These are phyloP conservation scores for Trichoderma hamatum DNA, from an alignment of 2,329 filamentous ascomycete species.

Conservation along the genomic window DNA sequence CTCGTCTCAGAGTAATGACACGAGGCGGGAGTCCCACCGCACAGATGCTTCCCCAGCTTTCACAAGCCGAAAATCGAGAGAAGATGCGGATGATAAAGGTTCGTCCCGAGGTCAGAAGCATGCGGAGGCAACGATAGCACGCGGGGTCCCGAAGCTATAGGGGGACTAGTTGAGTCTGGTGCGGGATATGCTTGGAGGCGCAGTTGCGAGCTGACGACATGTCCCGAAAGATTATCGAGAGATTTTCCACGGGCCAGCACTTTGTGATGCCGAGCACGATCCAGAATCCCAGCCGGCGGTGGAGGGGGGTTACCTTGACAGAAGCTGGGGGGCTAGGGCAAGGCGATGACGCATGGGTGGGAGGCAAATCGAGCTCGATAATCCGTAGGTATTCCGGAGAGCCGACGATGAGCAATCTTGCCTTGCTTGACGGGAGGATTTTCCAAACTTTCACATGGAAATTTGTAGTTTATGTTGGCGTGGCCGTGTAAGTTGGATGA, in stretches of 20 bases:
- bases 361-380: not conserved
- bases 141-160: slow-evolving; percentile 16
- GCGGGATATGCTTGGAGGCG: not conserved
- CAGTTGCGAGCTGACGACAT: slow-evolving; percentile 13
- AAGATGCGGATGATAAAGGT: slow-evolving; percentile 23
- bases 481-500: slow-evolving; percentile 8
- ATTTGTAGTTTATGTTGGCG: not conserved
- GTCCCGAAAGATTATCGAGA: not conserved
- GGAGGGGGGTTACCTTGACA: slow-evolving; percentile 5
- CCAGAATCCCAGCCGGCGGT: not conserved
- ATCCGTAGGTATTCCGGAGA: slow-evolving; percentile 1
- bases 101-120: slow-evolving; percentile 25
- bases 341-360: slow-evolving; percentile 23
- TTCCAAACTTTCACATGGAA: slow-evolving; percentile 17
- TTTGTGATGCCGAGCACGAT: slow-evolving; percentile 7
- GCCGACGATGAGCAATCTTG: not conserved
- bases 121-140: slow-evolving; percentile 7
- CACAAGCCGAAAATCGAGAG: slow-evolving; percentile 26
- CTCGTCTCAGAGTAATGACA: slow-evolving; percentile 1
- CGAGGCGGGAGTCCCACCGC: slow-evolving; percentile 4
- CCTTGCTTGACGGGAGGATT: not conserved
- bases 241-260: slow-evolving; percentile 8
- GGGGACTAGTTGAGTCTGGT: not conserved
- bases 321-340: not conserved
- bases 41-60: slow-evolving; percentile 27